Evolutionary conservation across 352 stramenopile species (phyloP), one percentile per base, ranked within the genome.

Genomic region (Phytophthora pisi): DNA sequence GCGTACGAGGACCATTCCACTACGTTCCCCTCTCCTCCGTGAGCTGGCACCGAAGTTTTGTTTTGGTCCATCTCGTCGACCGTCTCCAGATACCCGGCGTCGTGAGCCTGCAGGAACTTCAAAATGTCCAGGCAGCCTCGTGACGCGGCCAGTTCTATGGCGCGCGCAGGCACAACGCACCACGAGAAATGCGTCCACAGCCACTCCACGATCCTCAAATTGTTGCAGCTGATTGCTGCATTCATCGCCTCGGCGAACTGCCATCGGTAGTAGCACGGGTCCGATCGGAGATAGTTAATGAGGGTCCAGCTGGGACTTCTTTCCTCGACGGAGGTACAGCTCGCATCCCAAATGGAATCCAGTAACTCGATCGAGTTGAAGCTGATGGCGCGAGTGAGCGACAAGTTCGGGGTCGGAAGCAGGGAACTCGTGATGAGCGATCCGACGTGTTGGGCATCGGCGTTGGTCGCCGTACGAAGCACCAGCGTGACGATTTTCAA

Each of bases 231-330:
- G 2, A 34, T 34, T 34, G 11, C 51, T 34, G n/a, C 34, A 34
- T n/a, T 4, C 53, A 51, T 2, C 15, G 53, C 5, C 7, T 64
- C n/a, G 4, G 30, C n/a, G 45, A 64, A 64, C 20, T 45, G 28
- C 43, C 42, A 54, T 20, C n/a, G n/a, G 47, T 56, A 50, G 20
- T 64, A 64, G 23, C 30, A n/a, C 9, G 1, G 11, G 2, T 57
- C 46, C 1, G 57, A 64, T 6, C 45, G 57, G 9, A 64, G 57
- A 8, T 34, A 64, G 23, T 64, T 64, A 10, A 11, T 24, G 20
- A 64, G 57, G n/a, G 30, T 42, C 46, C 57, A 57, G 7, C 7
- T 5, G 18, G 57, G 38, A 5, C 16, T 28, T 42, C 31, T 43
- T 42, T 36, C 23, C 2, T 20, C 20, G 34, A 24, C 23, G 9